Evolutionary conservation across 2,329 filamentous ascomycete species (phyloP), one percentile per base, ranked within the genome.

Genomic region (Cladosporium cucumerinum): DNA sequence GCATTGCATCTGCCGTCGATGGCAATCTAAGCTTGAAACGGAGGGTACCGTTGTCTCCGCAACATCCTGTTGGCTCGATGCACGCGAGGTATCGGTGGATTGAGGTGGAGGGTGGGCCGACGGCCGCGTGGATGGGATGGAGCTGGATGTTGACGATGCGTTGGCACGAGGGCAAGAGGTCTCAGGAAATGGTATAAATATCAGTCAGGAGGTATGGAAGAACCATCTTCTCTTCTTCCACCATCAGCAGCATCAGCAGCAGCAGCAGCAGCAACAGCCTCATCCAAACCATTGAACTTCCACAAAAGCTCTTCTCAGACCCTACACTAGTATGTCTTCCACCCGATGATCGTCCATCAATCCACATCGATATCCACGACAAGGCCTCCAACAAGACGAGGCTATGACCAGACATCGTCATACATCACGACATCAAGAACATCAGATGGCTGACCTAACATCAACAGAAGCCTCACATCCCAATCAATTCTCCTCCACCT

Each of bases 1-100:
- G 76, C 77, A 79, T 78, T 77, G 76, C 77, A 79, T 74, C 72
- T 74, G 76, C 73, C 76, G 71, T 74, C 73, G 74, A 75, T 54
- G 57, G 63, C 52, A 49, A 49, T 61, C 51, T 39, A 61, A 64
- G 57, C 63, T 65, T 49, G 43, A 65, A 55, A 61, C 36, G 58
- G 63, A 54, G 63, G 48, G 68, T 72, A 73, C 70, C 71, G 60
- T 58, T 61, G 43, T 52, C 64, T 61, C 60, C 64, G 64, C 32
- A 36, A 55, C 52, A 51, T 55, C 43, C 36, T 60, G 60, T 63
- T 66, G 64, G 64, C 55, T 63, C 52, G 54, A 59, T 66, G 52
- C 62, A 64, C 57, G 62, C 62, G 55, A 64, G 28, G 54, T 30
- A 59, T 64, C 62, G 61, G 51, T 46, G 36, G 52, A 48, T 25